Percentiles rank a stretch among this genome's conserved stretches.
These are phyloP conservation scores for Dictyostelium discoideum DNA, from an alignment of 78 protist genomes.

Conservation along the genomic window dicty_2.7 NC_007090.3:1202501-1203000, in stretches of 20 bases:
- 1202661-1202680: constrained; percentile 82
- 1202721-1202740: constrained; percentile 99
- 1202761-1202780: constrained; percentile 85
- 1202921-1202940: constrained; percentile 94
- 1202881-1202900: constrained; percentile 73
- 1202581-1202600: constrained; percentile 33
- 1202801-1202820: no score
- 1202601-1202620: constrained; percentile 91
- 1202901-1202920: constrained; percentile 85
- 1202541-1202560: neutral
- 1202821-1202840: no score
- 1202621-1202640: constrained; percentile 99
- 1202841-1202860: neutral
- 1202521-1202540: neutral
- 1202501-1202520: neutral
- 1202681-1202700: constrained; percentile 91
- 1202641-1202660: constrained; percentile 99
- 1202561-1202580: constrained; percentile 36
- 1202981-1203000: constrained; percentile 93
- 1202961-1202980: constrained; percentile 81
- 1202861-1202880: neutral
- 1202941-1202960: constrained; percentile 91
- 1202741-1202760: constrained; percentile 94
- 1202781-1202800: neutral
- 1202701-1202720: constrained; percentile 95